phyloP scores from a whole-genome alignment of 768 basidiomycete genomes.

The Leucocoprinus birnbaumii region DNA sequence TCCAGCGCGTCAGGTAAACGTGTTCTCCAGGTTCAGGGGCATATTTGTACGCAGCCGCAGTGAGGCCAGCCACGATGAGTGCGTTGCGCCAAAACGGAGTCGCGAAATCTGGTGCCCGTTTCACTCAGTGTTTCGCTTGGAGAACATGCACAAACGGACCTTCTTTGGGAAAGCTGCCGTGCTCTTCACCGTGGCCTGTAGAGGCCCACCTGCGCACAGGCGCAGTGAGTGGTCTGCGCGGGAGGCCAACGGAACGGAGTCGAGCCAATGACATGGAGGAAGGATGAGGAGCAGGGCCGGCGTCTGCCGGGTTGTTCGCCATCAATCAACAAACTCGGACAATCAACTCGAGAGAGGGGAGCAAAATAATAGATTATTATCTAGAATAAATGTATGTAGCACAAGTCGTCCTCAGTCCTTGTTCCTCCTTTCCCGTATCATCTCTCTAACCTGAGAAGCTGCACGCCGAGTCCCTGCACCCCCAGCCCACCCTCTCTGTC shows the following conservation, averaged over 20 bases:
- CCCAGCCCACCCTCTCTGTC: constrained; percentile 79
- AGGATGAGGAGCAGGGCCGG: constrained; percentile 1
- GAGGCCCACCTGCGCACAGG: constrained; percentile 2
- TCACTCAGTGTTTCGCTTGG: not conserved
- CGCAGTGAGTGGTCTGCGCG: not conserved
- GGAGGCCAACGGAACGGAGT: constrained; percentile 1
- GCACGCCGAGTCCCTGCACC: constrained; percentile 67
- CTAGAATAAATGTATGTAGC: not conserved
- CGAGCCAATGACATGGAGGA: constrained; percentile 7
- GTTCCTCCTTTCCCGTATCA: constrained; percentile 35
- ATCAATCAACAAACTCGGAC: constrained; percentile 4
- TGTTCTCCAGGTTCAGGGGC: constrained; percentile 62
- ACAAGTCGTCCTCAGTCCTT: constrained; percentile 13
- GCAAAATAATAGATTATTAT: constrained; percentile 2
- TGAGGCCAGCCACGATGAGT: constrained; percentile 47
- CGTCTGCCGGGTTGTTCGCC: constrained; percentile 3
- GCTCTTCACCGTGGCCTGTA: constrained; percentile 2
- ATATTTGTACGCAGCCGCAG: constrained; percentile 60
- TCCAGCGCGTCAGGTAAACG: constrained; percentile 63
- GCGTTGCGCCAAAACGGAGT: constrained; percentile 65
- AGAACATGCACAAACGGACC: constrained; percentile 33
- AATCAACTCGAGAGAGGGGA: not conserved
- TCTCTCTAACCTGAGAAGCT: constrained; percentile 47
- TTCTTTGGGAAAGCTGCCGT: constrained; percentile 32
- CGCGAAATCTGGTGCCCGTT: constrained; percentile 48